Percentiles rank a stretch among this genome's conserved stretches.
These are phyloP conservation scores for Cystobasidium onofrii DNA, from an alignment of 768 basidiomycete genomes.

Conservation along the genomic window DNA sequence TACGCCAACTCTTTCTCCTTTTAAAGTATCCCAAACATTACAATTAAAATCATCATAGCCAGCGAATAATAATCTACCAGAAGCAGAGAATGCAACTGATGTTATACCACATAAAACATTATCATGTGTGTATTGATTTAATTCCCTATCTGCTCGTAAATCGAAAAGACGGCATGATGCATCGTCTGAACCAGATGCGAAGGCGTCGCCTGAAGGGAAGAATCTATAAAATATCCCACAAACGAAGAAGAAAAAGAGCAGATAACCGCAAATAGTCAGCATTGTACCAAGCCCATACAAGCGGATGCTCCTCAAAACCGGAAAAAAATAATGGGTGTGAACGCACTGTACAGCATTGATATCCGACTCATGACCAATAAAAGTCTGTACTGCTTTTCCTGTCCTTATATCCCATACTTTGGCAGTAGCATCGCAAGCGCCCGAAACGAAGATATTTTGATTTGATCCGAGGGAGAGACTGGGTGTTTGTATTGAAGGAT, in stretches of 20 bases:
- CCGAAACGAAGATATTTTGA: slow-evolving; percentile 94
- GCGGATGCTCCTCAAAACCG: too few relatives aligned
- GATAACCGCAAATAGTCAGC: too few relatives aligned
- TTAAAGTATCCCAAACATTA: slow-evolving; percentile 99
- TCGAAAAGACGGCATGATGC: slow-evolving; percentile 97
- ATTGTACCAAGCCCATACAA: too few relatives aligned
- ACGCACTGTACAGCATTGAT: slow-evolving; percentile 97
- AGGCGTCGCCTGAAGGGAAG: slow-evolving; percentile 98
- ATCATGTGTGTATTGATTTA: slow-evolving; percentile 95
- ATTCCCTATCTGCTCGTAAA: slow-evolving; percentile 90
- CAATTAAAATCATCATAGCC: slow-evolving; percentile 99
- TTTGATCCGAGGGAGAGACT: slow-evolving; percentile 91
- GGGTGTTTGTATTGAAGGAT: background rate
- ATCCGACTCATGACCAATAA: slow-evolving; percentile 95
- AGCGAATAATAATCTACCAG: slow-evolving; percentile 92
- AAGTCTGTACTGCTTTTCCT: slow-evolving; percentile 95
- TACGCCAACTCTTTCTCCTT: slow-evolving; percentile 95
- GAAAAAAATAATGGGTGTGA: slow-evolving; percentile 17
- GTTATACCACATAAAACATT: slow-evolving; percentile 99
- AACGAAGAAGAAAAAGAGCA: too few relatives aligned
- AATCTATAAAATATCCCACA: slow-evolving; percentile 68
- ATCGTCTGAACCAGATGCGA: slow-evolving; percentile 97
- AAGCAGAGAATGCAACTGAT: slow-evolving; percentile 96
- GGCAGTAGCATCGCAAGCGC: slow-evolving; percentile 95
- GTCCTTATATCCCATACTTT: slow-evolving; percentile 99